Evolutionary conservation across 495 filamentous ascomycete genomes (phyloP).

Genomic region (Penicillium coprophilum): DNA sequence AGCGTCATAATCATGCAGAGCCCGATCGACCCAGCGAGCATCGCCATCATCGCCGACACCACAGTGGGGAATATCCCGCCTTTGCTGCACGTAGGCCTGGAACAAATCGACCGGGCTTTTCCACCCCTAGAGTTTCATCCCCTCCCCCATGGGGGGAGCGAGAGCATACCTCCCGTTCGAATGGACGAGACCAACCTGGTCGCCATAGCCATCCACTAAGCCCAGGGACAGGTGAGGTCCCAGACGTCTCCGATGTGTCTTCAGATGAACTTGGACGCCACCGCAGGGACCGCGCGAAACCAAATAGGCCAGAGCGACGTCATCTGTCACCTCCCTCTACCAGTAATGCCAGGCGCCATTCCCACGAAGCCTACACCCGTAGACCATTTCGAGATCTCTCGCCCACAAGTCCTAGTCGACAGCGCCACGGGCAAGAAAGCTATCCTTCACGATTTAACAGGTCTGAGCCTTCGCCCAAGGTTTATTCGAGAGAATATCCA

Average conservation of each 20-base stretch:
- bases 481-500: not conserved
- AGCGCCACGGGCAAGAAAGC: conserved; percentile 16
- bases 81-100: conserved; percentile 9
- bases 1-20: conserved; percentile 24
- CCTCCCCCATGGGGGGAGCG: conserved; percentile 30
- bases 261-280: conserved; percentile 26
- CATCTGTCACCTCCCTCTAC: conserved; percentile 35
- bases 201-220: conserved; percentile 25
- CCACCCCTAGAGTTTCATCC: conserved; percentile 35
- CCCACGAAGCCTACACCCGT: conserved; percentile 43
- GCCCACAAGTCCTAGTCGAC: conserved; percentile 23
- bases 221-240: conserved; percentile 22
- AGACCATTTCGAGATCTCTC: conserved; percentile 37
- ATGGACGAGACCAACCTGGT: conserved; percentile 27
- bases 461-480: conserved; percentile 17
- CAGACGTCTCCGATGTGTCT: conserved; percentile 28
- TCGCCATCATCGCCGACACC: conserved; percentile 25
- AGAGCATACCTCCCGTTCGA: conserved; percentile 17
- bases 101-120: conserved; percentile 20
- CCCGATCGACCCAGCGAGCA: conserved; percentile 20
- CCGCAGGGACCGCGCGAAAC: conserved; percentile 15
- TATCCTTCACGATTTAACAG: conserved; percentile 17
- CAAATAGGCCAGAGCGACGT: conserved; percentile 18
- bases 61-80: conserved; percentile 32
- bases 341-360: conserved; percentile 40